These are phyloP conservation scores for Psilocybe sp. DNA, from an alignment of 768 basidiomycete species.

Conservation along the genomic window DNA sequence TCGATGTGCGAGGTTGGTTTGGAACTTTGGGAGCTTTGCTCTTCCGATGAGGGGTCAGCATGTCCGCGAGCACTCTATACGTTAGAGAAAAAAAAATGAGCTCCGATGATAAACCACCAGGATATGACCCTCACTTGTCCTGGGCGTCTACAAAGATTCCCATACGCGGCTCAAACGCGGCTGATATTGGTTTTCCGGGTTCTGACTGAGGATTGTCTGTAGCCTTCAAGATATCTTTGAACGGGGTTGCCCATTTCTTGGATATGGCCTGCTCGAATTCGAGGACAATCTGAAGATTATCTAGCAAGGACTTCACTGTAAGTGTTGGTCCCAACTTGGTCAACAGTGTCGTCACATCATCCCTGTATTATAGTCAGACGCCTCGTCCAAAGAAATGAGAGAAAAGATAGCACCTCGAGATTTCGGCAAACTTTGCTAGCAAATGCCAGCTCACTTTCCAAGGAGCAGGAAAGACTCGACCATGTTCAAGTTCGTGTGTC, in stretches of 20 bases:
- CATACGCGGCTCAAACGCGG: conserved; percentile 93
- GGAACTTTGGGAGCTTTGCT: conserved; percentile 40
- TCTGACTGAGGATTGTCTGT: conserved; percentile 48
- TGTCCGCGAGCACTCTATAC: conserved; percentile 79
- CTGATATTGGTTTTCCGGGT: conserved; percentile 69
- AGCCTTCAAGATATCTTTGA: conserved; percentile 60
- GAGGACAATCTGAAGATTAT: conserved; percentile 78
- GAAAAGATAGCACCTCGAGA: conserved; percentile 63
- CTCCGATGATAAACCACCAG: neutral
- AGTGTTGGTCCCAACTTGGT: conserved; percentile 75
- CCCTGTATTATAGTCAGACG: conserved; percentile 39
- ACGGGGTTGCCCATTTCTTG: conserved; percentile 80
- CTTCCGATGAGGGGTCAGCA: conserved; percentile 81
- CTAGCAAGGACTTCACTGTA: conserved; percentile 76
- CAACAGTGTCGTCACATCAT: conserved; percentile 78
- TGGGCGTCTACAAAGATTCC: conserved; percentile 94
- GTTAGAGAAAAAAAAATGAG: neutral
- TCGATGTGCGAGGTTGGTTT: conserved; percentile 41
- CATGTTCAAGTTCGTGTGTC: conserved; percentile 85
- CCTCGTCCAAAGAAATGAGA: neutral
- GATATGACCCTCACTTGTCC: conserved; percentile 65
- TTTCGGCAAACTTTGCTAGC: conserved; percentile 83
- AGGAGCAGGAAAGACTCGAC: conserved; percentile 74
- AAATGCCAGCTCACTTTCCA: conserved; percentile 88
- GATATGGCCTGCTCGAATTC: conserved; percentile 86